Percentiles rank a stretch among this genome's conserved stretches.
Conservation (phyloP, 345 rosid species). For the Salix suchowensis region DNA sequence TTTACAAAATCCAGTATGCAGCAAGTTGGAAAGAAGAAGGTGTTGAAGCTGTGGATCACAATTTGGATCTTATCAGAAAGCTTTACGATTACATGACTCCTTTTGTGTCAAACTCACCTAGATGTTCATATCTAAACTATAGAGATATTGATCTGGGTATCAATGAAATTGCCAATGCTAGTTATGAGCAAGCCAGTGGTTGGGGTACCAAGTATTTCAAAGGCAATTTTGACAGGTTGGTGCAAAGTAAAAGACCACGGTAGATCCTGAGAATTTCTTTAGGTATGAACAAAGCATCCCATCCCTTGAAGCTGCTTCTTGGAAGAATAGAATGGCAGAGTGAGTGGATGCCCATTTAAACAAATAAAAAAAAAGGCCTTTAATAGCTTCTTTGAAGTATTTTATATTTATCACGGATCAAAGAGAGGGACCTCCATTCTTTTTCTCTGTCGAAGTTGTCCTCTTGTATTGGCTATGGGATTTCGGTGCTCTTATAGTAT, state of each 20-base stretch:
- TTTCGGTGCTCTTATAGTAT: no score
- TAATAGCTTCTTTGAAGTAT: neutral
- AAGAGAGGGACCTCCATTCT: neutral
- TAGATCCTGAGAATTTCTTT: constrained; percentile 14
- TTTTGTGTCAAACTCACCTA: constrained; percentile 43
- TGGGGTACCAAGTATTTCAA: constrained; percentile 49
- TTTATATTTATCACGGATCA: neutral
- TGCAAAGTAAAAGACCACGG: constrained; percentile 5
- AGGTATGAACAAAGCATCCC: constrained; percentile 25
- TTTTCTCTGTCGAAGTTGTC: neutral
- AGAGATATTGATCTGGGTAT: constrained; percentile 61
- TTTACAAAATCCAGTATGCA: constrained; percentile 43
- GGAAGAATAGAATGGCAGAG: neutral
- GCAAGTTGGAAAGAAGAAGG: constrained; percentile 34
- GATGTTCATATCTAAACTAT: constrained; percentile 52
- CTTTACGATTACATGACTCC: constrained; percentile 47
- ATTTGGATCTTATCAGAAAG: constrained; percentile 35
- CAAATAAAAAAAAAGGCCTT: neutral
- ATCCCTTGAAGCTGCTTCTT: neutral
- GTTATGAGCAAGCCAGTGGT: neutral
- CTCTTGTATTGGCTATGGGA: neutral
- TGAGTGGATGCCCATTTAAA: neutral
- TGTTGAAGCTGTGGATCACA: constrained; percentile 11
- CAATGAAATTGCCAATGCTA: constrained; percentile 1
- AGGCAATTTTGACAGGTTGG: constrained; percentile 6